Evolutionary conservation across 768 basidiomycete genomes (phyloP).

Genomic region (Leccinellum luteum): DNA sequence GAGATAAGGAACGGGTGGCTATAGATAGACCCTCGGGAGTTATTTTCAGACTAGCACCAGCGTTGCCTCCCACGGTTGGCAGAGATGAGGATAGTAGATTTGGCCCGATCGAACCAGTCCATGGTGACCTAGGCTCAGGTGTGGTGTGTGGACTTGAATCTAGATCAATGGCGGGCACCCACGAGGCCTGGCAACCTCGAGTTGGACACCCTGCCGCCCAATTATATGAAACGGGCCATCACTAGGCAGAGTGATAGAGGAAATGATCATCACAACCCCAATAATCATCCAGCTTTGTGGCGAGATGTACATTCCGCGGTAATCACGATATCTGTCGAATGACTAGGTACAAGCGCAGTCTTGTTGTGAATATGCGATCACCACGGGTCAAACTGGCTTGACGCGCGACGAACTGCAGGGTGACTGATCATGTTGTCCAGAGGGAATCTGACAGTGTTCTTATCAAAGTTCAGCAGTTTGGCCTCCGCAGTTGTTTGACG

Average conservation of each 20-base stretch:
- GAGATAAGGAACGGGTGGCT: constrained; percentile 3
- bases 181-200: constrained; percentile 9
- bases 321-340: neutral
- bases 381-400: neutral
- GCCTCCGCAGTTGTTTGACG: neutral
- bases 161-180: constrained; percentile 15
- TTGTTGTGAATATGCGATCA: neutral
- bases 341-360: neutral
- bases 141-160: constrained; percentile 13
- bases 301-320: neutral
- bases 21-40: constrained; percentile 13
- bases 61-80: neutral
- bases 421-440: neutral
- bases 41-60: neutral
- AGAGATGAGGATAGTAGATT: neutral
- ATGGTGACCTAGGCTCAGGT: neutral
- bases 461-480: neutral
- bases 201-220: constrained; percentile 5
- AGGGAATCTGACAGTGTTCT: neutral
- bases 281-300: neutral
- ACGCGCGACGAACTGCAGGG: neutral
- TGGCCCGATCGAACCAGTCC: neutral
- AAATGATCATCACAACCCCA: constrained; percentile 3
- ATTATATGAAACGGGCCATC: neutral
- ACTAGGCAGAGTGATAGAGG: constrained; percentile 3